Conservation (phyloP, 176 grass and related monocot genomes). For the Dendrocalamus sinicus region DNA sequence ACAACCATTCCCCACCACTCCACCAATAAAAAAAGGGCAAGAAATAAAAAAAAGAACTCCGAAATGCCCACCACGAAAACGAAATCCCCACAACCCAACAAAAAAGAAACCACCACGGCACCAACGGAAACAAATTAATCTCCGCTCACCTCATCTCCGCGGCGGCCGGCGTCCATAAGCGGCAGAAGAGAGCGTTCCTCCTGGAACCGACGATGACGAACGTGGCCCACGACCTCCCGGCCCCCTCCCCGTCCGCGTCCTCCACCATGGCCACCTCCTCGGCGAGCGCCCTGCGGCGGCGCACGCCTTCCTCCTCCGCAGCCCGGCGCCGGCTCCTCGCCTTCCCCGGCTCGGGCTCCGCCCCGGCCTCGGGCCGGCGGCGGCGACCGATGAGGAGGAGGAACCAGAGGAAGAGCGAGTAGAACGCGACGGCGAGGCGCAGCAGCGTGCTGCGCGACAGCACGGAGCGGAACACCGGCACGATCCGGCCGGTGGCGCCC, state of each 20-base stretch:
- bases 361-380: constrained; percentile 7
- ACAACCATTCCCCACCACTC: background rate
- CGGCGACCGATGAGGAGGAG: constrained; percentile 60
- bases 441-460: constrained; percentile 65
- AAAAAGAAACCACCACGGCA: background rate
- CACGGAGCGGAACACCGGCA: constrained; percentile 78
- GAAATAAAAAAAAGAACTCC: background rate
- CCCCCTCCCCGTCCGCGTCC: background rate
- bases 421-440: constrained; percentile 73
- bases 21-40: background rate
- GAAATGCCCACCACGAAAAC: constrained; percentile 2
- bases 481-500: constrained; percentile 87
- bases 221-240: constrained; percentile 39
- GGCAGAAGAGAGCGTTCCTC: constrained; percentile 84
- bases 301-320: constrained; percentile 54
- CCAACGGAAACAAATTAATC: constrained; percentile 32
- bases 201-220: constrained; percentile 72
- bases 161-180: constrained; percentile 63
- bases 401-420: constrained; percentile 77
- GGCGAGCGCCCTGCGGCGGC: constrained; percentile 48
- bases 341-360: constrained; percentile 1
- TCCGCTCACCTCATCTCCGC: constrained; percentile 67
- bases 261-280: constrained; percentile 62
- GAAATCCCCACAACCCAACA: constrained; percentile 27
- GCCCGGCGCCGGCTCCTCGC: constrained; percentile 39